Conservation (phyloP, 768 basidiomycete species). For the Boletus pseudo-olivaceus region DNA sequence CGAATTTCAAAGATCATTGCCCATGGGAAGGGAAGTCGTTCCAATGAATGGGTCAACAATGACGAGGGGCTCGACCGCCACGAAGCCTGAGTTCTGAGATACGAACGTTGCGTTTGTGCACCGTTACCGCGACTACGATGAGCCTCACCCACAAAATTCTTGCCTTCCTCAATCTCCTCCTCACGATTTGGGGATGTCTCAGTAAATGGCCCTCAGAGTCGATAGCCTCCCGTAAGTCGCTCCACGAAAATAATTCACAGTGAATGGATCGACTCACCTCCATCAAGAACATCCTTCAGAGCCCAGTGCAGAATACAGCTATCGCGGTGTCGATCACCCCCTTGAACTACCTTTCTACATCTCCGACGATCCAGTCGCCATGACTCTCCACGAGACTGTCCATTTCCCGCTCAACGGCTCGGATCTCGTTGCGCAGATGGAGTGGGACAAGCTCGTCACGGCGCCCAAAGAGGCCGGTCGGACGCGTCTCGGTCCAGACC, state of each 20-base stretch:
- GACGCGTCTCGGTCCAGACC: not conserved
- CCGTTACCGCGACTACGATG: not conserved
- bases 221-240: not conserved
- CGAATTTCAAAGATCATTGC: no score
- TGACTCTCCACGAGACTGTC: constrained; percentile 9
- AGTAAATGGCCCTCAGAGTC: not conserved
- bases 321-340: not conserved
- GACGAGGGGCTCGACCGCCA: no score
- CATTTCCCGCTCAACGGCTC: not conserved
- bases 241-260: not conserved
- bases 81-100: not conserved
- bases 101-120: no score
- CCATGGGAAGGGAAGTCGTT: not conserved
- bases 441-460: not conserved
- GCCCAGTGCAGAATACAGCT: not conserved
- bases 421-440: not conserved
- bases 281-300: not conserved
- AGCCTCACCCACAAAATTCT: not conserved
- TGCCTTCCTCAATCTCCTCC: not conserved
- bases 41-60: not conserved
- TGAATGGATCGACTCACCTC: not conserved
- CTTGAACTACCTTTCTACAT: not conserved
- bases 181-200: constrained; percentile 1
- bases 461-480: not conserved
- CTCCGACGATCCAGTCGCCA: not conserved